phyloP scores from a whole-genome alignment of 805 yeast species.

The Aciculoconidium aculeatum region DNA sequence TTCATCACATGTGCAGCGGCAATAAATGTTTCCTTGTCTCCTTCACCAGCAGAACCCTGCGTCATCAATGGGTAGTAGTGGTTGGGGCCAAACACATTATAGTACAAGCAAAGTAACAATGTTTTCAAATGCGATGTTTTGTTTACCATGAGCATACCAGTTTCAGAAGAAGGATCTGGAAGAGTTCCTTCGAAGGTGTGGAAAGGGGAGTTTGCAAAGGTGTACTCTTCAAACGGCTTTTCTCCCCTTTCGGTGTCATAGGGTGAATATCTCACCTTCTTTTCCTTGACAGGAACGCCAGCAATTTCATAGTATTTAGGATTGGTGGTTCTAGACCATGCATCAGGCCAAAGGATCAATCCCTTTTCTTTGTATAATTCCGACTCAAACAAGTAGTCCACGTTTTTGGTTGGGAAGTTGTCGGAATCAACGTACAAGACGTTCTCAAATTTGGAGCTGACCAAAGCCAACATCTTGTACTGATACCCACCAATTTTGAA shows the following conservation, averaged over 20 bases:
- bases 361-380: constrained; percentile 41
- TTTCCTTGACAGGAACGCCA: constrained; percentile 25
- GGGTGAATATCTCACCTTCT: constrained; percentile 26
- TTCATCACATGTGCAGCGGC: constrained; percentile 56
- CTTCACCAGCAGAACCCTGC: constrained; percentile 74
- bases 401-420: constrained; percentile 38
- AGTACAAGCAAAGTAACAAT: constrained; percentile 53
- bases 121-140: constrained; percentile 56
- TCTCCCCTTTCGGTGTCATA: constrained; percentile 32
- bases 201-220: constrained; percentile 31
- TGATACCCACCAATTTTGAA: constrained; percentile 42
- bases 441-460: constrained; percentile 52
- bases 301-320: constrained; percentile 57
- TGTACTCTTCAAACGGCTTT: constrained; percentile 14
- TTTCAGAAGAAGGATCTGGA: constrained; percentile 64
- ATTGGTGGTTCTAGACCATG: constrained; percentile 63
- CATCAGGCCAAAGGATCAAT: constrained; percentile 62
- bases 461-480: constrained; percentile 50
- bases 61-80: constrained; percentile 64
- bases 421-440: constrained; percentile 48
- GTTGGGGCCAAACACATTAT: constrained; percentile 59
- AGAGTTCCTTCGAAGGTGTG: constrained; percentile 61
- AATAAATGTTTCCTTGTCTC: constrained; percentile 73
- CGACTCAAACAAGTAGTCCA: constrained; percentile 43
- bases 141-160: constrained; percentile 63